phyloP scores from a whole-genome alignment of 345 rosid species.

The Gossypium stocksii region DNA sequence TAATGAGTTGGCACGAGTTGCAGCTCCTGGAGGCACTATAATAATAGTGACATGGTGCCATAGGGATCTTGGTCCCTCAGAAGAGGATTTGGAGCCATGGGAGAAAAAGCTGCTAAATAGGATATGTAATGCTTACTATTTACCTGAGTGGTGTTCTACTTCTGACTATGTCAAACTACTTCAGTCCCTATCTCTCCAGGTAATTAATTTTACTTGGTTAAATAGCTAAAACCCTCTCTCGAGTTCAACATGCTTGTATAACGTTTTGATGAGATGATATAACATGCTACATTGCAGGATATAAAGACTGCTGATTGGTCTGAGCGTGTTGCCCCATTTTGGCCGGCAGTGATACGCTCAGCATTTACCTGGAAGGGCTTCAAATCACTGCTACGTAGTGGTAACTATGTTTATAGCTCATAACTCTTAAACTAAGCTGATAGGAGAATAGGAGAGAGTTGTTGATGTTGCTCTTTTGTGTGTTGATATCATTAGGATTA shows the following conservation, averaged over 20 bases:
- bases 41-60: slow-evolving; percentile 96
- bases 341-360: slow-evolving; percentile 83
- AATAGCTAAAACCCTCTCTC: neutral
- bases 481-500: neutral
- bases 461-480: neutral
- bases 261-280: neutral
- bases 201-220: slow-evolving; percentile 13
- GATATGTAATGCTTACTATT: slow-evolving; percentile 70
- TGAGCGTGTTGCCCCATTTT: slow-evolving; percentile 69
- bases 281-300: slow-evolving; percentile 39
- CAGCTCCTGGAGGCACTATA: slow-evolving; percentile 73
- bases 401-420: slow-evolving; percentile 26
- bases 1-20: slow-evolving; percentile 71
- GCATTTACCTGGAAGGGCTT: slow-evolving; percentile 84
- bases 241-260: neutral
- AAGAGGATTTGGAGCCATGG: slow-evolving; percentile 65
- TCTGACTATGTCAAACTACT: slow-evolving; percentile 67
- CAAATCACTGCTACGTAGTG: slow-evolving; percentile 59
- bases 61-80: slow-evolving; percentile 57
- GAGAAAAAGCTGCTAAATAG: slow-evolving; percentile 55
- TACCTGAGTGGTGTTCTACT: slow-evolving; percentile 87
- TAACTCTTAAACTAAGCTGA: neutral
- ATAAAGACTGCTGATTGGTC: slow-evolving; percentile 85
- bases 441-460: neutral
- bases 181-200: slow-evolving; percentile 53